Evolutionary conservation across 768 basidiomycete species (phyloP).

Genomic region (Boletus pseudopeckii): DNA sequence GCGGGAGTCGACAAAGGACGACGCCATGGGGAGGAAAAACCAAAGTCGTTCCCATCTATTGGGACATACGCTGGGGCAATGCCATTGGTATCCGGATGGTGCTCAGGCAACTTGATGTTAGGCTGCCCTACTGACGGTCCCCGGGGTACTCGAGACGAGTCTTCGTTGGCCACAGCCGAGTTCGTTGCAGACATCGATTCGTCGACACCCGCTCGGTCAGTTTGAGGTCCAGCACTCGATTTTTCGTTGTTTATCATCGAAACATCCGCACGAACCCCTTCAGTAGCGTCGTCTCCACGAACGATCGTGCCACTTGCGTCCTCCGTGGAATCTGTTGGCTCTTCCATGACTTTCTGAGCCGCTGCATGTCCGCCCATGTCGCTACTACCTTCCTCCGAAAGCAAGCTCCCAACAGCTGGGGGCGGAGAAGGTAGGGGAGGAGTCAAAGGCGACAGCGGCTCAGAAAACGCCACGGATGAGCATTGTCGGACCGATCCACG

Average conservation of each 20-base stretch:
- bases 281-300: neutral
- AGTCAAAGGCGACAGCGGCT: neutral
- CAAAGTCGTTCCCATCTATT: neutral
- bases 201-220: neutral
- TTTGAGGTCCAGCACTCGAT: neutral
- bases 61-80: neutral
- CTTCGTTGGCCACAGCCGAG: neutral
- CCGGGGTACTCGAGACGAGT: neutral
- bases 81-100: neutral
- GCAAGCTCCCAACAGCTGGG: neutral
- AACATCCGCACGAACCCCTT: neutral
- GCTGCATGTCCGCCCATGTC: neutral
- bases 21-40: neutral
- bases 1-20: neutral
- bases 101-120: neutral
- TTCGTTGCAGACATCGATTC: neutral
- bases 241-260: neutral
- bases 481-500: neutral
- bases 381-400: neutral
- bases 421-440: neutral
- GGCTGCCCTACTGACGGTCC: neutral
- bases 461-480: neutral
- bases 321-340: neutral
- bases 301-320: neutral
- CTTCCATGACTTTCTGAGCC: neutral